phyloP scores from a whole-genome alignment of 441 rosid species.

The Euphorbia corollata region DNA sequence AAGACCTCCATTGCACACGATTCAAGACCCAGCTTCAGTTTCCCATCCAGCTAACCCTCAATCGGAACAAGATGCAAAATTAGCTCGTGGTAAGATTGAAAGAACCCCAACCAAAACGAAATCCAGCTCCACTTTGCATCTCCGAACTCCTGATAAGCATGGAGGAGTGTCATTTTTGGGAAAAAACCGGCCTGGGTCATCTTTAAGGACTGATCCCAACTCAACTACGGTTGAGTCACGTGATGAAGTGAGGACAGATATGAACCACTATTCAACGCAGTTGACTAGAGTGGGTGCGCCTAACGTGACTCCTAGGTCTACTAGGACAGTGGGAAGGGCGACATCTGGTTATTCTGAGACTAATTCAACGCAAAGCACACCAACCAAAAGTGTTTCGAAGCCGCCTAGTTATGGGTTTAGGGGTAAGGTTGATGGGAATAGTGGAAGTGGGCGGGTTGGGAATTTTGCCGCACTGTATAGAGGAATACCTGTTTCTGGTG shows the following conservation, averaged over 20 bases:
- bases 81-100: conserved; percentile 21
- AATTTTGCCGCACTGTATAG: conserved; percentile 63
- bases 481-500: conserved; percentile 59
- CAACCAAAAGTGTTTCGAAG: conserved; percentile 81
- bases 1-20: conserved; percentile 62
- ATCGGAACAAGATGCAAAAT: conserved; percentile 28
- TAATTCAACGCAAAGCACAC: conserved; percentile 82
- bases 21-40: conserved; percentile 42
- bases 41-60: conserved; percentile 23
- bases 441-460: conserved; percentile 44
- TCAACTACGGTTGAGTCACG: conserved; percentile 20
- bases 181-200: conserved; percentile 68
- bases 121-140: conserved; percentile 48
- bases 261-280: conserved; percentile 18
- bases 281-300: conserved; percentile 29
- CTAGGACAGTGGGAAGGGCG: conserved; percentile 50
- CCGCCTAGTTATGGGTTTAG: conserved; percentile 57
- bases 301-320: conserved; percentile 54
- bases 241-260: conserved; percentile 28
- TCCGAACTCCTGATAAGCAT: conserved; percentile 71
- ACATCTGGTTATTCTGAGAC: conserved; percentile 50
- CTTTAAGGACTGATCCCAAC: conserved; percentile 41
- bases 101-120: conserved; percentile 68
- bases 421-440: conserved; percentile 50
- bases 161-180: conserved; percentile 27